Conservation (phyloP, 768 basidiomycete species). For the Suillus weaverae region DNA sequence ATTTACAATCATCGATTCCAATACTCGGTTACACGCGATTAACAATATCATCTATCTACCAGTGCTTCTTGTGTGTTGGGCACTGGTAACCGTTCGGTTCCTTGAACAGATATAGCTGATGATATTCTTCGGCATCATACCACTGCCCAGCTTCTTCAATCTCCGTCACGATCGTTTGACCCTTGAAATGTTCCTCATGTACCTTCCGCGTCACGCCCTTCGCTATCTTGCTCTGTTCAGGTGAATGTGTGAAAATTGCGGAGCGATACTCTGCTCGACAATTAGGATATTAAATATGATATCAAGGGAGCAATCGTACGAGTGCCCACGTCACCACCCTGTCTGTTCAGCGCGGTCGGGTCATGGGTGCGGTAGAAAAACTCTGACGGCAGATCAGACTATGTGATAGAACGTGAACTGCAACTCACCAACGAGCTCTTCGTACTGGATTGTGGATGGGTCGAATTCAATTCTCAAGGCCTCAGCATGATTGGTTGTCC, state of each 20-base stretch:
- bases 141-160: slow-evolving; percentile 70
- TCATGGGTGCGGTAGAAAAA: slow-evolving; percentile 97
- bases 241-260: slow-evolving; percentile 79
- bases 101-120: slow-evolving; percentile 76
- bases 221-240: slow-evolving; percentile 73
- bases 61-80: slow-evolving; percentile 82
- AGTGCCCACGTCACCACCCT: slow-evolving; percentile 75
- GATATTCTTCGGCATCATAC: slow-evolving; percentile 84
- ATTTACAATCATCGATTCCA: not conserved
- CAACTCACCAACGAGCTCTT: slow-evolving; percentile 78
- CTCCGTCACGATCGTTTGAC: slow-evolving; percentile 74
- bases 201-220: slow-evolving; percentile 79
- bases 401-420: not conserved
- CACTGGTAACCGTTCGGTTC: slow-evolving; percentile 92
- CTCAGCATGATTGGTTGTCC: slow-evolving; percentile 86
- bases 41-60: slow-evolving; percentile 46
- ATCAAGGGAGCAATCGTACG: slow-evolving; percentile 47
- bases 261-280: slow-evolving; percentile 79
- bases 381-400: slow-evolving; percentile 43
- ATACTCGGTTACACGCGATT: not conserved
- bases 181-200: slow-evolving; percentile 79
- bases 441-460: slow-evolving; percentile 73
- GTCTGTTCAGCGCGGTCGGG: slow-evolving; percentile 79
- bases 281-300: slow-evolving; percentile 1
- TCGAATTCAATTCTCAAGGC: slow-evolving; percentile 86